Evolutionary conservation across 306 rosid genomes (phyloP).

Genomic region (Vachellia pachyceras): DNA sequence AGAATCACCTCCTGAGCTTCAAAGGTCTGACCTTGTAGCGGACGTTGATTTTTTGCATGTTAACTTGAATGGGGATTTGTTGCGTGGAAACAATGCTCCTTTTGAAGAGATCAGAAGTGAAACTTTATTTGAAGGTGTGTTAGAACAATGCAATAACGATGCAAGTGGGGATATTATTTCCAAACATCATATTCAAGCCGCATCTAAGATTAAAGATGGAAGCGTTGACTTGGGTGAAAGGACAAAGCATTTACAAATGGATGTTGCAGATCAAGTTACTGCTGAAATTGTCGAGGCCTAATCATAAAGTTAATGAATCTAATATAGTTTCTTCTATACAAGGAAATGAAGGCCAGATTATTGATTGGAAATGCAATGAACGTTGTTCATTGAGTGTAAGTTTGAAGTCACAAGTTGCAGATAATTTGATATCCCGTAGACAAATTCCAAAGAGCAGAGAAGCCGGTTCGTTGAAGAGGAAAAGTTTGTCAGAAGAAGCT

Average conservation of each 20-base stretch:
- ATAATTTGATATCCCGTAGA: conserved; percentile 33
- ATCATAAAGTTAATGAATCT: conserved; percentile 31
- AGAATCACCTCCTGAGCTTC: conserved; percentile 45
- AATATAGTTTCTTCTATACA: conserved; percentile 39
- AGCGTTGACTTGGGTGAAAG: conserved; percentile 40
- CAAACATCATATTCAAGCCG: conserved; percentile 33
- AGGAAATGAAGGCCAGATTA: conserved; percentile 35
- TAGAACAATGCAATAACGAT: conserved; percentile 32
- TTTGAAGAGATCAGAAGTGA: conserved; percentile 43
- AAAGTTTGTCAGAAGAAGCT: conserved; percentile 38
- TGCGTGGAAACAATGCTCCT: conserved; percentile 36
- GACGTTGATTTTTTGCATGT: conserved; percentile 35
- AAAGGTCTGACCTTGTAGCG: conserved; percentile 34
- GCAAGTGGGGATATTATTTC: conserved; percentile 35
- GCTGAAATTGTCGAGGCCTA: conserved; percentile 40
- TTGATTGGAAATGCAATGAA: conserved; percentile 35
- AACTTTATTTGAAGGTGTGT: conserved; percentile 36
- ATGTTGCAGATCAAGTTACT: conserved; percentile 35
- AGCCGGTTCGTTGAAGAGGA: conserved; percentile 37
- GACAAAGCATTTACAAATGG: conserved; percentile 35
- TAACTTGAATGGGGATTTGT: conserved; percentile 38
- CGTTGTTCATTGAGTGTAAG: conserved; percentile 41
- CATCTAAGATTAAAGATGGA: conserved; percentile 34
- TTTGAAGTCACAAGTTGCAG: conserved; percentile 34
- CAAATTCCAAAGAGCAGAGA: conserved; percentile 37